Evolutionary conservation across 768 basidiomycete genomes (phyloP), one percentile per base, ranked within the genome.

Genomic region (Neoboletus brunneissimus): DNA sequence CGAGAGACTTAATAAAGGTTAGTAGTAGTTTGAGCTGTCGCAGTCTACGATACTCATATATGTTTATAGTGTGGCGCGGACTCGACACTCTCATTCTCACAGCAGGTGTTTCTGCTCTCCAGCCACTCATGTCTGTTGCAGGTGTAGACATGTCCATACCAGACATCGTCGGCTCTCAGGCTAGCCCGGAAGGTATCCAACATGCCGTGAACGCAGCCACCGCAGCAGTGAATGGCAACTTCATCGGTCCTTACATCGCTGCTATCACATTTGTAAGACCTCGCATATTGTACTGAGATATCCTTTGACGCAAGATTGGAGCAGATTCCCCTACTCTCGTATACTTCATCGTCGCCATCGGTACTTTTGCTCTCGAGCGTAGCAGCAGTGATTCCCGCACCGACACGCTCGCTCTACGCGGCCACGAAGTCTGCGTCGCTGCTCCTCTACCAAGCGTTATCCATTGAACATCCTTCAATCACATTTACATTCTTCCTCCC

Each of bases 51-150:
- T 32, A 12, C 47, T 61, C 23, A 65, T 41, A 3, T 22, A 6
- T 47, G 4, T 35, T 22, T 45, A 16, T 10, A 95, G 94, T 77
- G 60, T 94, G 92, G 91, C 75, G 73, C 1, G 90, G 92, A 16
- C 61, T 95, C 1, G 94, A 96, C 69, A 96, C 94, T 0, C 67
- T 96, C 6, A 74, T 93, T 31, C 82, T 96, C 35, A 80, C 83
- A 32, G 92, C 93, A 3, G 94, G 94, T 4, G 89, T 94, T 0
- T 91, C 91, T 1, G 86, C 92, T 12, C 76, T 94, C 3, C 84
- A 81, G 51, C 88, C 93, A 0, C 74, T 96, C 25, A 76, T 94
- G 69, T 80, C 82, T 3, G 72, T 91, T 11, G 87, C 89, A 16
- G 88, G 86, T 2, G 75, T 82, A 0, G 73, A 80, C 47, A 64